Percentiles rank a stretch among this genome's conserved stretches.
phyloP scores from a whole-genome alignment of 306 rosid genomes.

The Gleditsia sinensis region DNA sequence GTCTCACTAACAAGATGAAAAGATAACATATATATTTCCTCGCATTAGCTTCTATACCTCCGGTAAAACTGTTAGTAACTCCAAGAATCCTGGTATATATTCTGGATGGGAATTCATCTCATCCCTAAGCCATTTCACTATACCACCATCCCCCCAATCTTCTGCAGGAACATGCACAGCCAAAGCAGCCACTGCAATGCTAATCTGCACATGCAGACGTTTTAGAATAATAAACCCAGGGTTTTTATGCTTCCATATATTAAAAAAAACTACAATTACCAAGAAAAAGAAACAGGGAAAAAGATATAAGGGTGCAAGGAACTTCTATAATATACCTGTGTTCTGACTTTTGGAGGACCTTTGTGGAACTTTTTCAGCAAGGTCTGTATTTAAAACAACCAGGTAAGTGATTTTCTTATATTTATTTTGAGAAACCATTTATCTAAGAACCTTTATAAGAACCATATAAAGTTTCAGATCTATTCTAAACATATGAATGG shows the following conservation, averaged over 20 bases:
- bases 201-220: conserved; percentile 65
- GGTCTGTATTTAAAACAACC: conserved; percentile 67
- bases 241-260: conserved; percentile 13
- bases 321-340: conserved; percentile 69
- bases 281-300: not conserved
- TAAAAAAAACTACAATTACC: conserved; percentile 2
- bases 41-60: conserved; percentile 60
- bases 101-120: conserved; percentile 98
- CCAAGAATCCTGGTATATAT: conserved; percentile 96
- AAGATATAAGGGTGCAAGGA: conserved; percentile 17
- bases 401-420: conserved; percentile 2
- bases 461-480: not conserved
- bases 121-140: conserved; percentile 93
- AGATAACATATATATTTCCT: conserved; percentile 12
- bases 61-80: conserved; percentile 95
- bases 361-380: conserved; percentile 88
- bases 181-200: conserved; percentile 99
- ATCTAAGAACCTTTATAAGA: not conserved
- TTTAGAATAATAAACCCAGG: conserved; percentile 32
- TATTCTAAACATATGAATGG: conserved; percentile 13
- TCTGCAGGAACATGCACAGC: conserved; percentile 97
- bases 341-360: conserved; percentile 96
- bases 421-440: not conserved
- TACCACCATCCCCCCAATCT: conserved; percentile 99
- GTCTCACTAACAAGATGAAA: conserved; percentile 19